Evolutionary conservation across 768 basidiomycete genomes (phyloP), one percentile per base, ranked within the genome.

Genomic region (Tylopilus cervinicoccineus): DNA sequence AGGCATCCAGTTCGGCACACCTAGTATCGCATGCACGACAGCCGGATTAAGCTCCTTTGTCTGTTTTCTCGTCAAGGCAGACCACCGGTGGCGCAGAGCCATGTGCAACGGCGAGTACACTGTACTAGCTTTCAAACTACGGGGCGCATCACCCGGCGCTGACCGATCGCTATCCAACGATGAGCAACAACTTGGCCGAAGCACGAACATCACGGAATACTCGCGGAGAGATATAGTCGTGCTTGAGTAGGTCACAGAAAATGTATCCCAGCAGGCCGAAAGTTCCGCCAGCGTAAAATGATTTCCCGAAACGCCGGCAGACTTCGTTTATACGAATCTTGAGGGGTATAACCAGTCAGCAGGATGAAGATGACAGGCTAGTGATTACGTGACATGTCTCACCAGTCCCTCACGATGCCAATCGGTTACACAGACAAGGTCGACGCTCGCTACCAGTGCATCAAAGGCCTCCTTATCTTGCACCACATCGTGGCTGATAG

Each of bases 191-290:
- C 39, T 54, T 44, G 52, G 49, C 47, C 13, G 10, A 50, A 43
- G 38, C 39, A 39, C 48, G 7, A 48, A 23, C 26, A 40, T n/a
- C 32, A 22, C 22, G 38, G 31, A 40, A 32, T 33, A 67, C 93
- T 70, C 70, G 94, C 95, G 85, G 80, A 38, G 83, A 72, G 53
- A 96, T 81, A 65, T 86, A 92, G 52, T 93, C 84, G 60, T 96
- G 95, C 47, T 80, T 76, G 48, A 93, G 73, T 47, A 99, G 76
- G 65, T 98, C 94, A 53, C 91, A 92, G 63, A 97, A 96, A 60
- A 96, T 91, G 69, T 92, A 99, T 14, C 95, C 95, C 38, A 84
- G 72, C 50, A 94, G 74, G 19, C 95, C 95, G 64, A 92, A 94
- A 14, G 88, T 86, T 11, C 90, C 90, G 1, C 93, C 93, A n/a